A percentile compares a stretch with the other conserved stretches of the same genome.
phyloP scores from a whole-genome alignment of 345 rosid species.

The Boechera divaricarpa region DNA sequence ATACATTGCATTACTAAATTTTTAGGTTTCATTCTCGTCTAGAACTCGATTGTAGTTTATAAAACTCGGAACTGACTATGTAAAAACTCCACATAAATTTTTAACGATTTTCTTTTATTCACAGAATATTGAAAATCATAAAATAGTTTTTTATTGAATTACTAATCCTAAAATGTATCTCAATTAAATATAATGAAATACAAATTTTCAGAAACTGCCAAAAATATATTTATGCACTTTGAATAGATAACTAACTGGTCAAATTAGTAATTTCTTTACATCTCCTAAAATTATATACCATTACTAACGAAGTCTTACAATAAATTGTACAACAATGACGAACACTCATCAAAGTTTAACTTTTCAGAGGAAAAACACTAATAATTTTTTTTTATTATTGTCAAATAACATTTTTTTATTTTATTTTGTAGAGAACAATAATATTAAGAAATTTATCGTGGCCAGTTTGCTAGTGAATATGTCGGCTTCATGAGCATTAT shows the following conservation, averaged over 20 bases:
- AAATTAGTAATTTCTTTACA: background rate
- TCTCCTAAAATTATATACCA: background rate
- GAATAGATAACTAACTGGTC: background rate
- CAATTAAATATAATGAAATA: too few species aligned
- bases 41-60: background rate
- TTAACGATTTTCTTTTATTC: background rate
- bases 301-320: background rate
- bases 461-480: slow-evolving; percentile 50
- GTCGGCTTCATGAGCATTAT: slow-evolving; percentile 72
- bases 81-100: background rate
- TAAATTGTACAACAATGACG: background rate
- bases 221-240: background rate
- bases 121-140: background rate
- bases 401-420: background rate
- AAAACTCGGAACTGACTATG: background rate
- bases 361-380: background rate
- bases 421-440: background rate
- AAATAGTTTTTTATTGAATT: background rate
- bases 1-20: background rate
- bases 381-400: background rate
- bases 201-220: background rate
- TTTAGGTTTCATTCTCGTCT: background rate
- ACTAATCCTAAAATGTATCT: background rate
- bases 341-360: slow-evolving; percentile 1
- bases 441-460: slow-evolving; percentile 34